Evolutionary conservation across 2,329 filamentous ascomycete species (phyloP).

Genomic region (Drechslerella dactyloides): DNA sequence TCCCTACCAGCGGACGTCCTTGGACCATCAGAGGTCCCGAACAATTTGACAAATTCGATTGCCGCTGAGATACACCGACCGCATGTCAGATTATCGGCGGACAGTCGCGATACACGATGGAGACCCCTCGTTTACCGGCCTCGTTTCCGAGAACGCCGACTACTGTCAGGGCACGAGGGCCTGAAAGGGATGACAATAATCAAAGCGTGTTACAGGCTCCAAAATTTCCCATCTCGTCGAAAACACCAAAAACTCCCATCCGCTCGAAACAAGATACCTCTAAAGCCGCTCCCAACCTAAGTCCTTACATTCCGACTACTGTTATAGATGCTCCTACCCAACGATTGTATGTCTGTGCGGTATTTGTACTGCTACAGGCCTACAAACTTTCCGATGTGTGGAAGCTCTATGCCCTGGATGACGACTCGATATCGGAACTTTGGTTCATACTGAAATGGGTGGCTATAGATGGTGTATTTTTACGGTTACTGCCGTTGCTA

Average conservation of each 20-base stretch:
- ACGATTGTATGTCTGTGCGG: constrained; percentile 80
- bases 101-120: constrained; percentile 15
- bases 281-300: constrained; percentile 17
- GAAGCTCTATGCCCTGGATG: constrained; percentile 65
- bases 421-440: constrained; percentile 71
- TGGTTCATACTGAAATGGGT: constrained; percentile 94
- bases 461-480: constrained; percentile 79
- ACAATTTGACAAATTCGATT: no score
- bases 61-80: no score
- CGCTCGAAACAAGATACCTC: constrained; percentile 9
- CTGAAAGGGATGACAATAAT: constrained; percentile 14
- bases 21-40: no score
- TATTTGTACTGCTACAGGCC: constrained; percentile 76
- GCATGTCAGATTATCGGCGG: not conserved
- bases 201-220: constrained; percentile 51
- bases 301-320: constrained; percentile 77
- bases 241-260: constrained; percentile 7
- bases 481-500: constrained; percentile 84
- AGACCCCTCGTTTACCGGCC: constrained; percentile 39
- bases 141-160: constrained; percentile 45
- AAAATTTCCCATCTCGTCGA: not conserved
- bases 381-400: constrained; percentile 80
- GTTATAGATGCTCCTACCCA: constrained; percentile 90
- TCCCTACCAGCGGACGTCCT: no score
- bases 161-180: constrained; percentile 33